Conservation (phyloP, 768 basidiomycete genomes). For the Calocybe indica region DNA sequence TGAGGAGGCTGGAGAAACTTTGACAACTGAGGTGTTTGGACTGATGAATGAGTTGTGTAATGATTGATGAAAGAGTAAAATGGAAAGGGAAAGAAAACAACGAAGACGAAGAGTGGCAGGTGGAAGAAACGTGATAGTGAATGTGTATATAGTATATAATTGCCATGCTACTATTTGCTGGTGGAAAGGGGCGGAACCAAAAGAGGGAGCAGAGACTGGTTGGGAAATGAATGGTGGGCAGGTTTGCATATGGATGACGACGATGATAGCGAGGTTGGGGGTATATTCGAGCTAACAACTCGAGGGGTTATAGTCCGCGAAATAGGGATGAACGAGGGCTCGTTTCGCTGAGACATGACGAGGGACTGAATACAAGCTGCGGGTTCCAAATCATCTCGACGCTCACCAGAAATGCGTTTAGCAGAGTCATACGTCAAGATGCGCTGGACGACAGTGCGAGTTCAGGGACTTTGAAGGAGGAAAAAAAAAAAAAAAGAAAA, state of each 20-base stretch:
- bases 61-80: background rate
- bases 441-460: conserved; percentile 29
- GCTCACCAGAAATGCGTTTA: conserved; percentile 84
- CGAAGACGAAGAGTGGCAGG: background rate
- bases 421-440: conserved; percentile 85
- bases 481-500: background rate
- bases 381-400: conserved; percentile 9
- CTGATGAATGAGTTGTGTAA: conserved; percentile 3
- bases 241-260: conserved; percentile 7
- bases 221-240: background rate
- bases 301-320: conserved; percentile 32
- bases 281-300: background rate
- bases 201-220: background rate
- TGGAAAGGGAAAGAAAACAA: background rate
- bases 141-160: background rate
- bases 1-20: background rate
- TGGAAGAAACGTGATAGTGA: background rate
- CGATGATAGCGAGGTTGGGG: background rate
- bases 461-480: background rate
- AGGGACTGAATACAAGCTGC: conserved; percentile 39
- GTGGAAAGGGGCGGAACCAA: no score
- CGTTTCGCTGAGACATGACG: conserved; percentile 40
- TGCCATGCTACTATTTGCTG: background rate
- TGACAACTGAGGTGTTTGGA: no score
- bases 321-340: conserved; percentile 45